Conservation (phyloP, 345 rosid genomes). For the Combretum micranthum region DNA sequence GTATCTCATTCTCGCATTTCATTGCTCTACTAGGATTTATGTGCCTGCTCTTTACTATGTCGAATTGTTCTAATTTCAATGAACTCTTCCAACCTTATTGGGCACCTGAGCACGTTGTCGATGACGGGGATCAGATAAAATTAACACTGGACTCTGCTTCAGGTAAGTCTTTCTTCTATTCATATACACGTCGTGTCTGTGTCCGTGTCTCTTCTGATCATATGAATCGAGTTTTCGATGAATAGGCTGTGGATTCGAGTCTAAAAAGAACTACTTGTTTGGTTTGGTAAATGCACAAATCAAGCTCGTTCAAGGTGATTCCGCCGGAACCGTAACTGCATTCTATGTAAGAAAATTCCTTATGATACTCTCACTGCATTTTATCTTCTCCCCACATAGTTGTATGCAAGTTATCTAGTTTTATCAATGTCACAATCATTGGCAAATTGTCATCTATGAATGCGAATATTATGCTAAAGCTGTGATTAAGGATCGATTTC, state of each 20-base stretch:
- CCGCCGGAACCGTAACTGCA: slow-evolving; percentile 19
- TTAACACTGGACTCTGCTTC: slow-evolving; percentile 15
- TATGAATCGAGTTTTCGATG: neutral
- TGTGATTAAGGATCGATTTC: neutral
- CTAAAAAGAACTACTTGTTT: slow-evolving; percentile 17
- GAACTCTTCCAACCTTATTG: slow-evolving; percentile 14
- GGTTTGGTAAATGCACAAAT: slow-evolving; percentile 10
- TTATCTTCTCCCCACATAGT: neutral
- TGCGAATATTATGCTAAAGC: neutral
- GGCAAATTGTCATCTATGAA: neutral
- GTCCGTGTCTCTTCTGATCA: neutral
- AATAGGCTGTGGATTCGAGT: slow-evolving; percentile 18
- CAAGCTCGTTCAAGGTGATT: slow-evolving; percentile 16
- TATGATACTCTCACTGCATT: neutral
- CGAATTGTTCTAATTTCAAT: neutral
- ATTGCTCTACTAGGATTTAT: too few relatives aligned
- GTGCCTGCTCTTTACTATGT: too few relatives aligned
- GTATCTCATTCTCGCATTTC: too few relatives aligned
- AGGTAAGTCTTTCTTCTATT: neutral
- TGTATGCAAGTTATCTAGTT: neutral
- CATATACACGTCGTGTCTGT: neutral
- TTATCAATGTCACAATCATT: neutral
- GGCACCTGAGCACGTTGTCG: slow-evolving; percentile 11
- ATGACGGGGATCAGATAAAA: slow-evolving; percentile 1
- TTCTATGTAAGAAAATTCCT: slow-evolving; percentile 9